Evolutionary conservation across 75 land plant genomes (phyloP).

Genomic region (Picea sitchensis): DNA sequence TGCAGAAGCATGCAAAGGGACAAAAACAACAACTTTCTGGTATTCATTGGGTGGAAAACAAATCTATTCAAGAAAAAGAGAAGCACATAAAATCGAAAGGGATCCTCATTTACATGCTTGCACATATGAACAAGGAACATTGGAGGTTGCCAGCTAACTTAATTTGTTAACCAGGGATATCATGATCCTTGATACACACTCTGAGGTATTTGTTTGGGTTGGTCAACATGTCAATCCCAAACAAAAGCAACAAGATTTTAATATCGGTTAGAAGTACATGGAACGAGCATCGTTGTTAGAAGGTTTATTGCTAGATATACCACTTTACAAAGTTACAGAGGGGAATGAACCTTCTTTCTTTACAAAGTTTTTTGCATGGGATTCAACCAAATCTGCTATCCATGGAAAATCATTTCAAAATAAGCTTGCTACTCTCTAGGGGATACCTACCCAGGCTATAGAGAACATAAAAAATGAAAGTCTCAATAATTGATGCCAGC

Average conservation of each 20-base stretch:
- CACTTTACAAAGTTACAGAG: constrained; percentile 77
- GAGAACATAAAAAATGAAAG: constrained; percentile 5
- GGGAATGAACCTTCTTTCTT: constrained; percentile 94
- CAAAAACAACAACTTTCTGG: too few species aligned
- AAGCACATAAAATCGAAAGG: constrained; percentile 44
- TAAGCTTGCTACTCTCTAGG: constrained; percentile 49
- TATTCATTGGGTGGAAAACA: too few species aligned
- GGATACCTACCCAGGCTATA: constrained; percentile 8
- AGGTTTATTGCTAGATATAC: constrained; percentile 57
- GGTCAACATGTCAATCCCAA: constrained; percentile 69
- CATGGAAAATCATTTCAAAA: constrained; percentile 79
- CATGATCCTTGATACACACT: constrained; percentile 78
- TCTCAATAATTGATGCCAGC: constrained; percentile 1
- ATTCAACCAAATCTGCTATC: constrained; percentile 69
- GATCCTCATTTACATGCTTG: constrained; percentile 84
- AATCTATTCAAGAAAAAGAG: constrained; percentile 41
- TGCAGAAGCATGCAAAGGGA: too few species aligned
- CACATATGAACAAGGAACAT: constrained; percentile 54
- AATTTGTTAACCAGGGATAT: constrained; percentile 89
- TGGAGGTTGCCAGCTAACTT: constrained; percentile 69
- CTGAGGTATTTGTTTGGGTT: constrained; percentile 85
- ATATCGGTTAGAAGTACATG: constrained; percentile 80
- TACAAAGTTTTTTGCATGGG: constrained; percentile 85
- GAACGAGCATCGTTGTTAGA: constrained; percentile 60
- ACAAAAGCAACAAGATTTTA: constrained; percentile 80